Conservation (phyloP, 1,284 basidiomycete species). For the Erythrobasidium hasegawianum region DNA sequence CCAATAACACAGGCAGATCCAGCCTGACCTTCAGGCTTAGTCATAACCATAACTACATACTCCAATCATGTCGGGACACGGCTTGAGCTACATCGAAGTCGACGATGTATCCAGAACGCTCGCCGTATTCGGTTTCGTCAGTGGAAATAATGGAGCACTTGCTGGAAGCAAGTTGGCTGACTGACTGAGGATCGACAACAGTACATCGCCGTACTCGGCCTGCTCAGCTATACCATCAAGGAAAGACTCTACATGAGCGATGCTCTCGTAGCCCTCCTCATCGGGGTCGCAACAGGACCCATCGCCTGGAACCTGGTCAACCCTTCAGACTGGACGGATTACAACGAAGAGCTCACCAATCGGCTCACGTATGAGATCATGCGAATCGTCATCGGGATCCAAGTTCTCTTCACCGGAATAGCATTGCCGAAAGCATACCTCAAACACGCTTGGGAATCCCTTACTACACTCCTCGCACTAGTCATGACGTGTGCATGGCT, state of each 20-base stretch:
- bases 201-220: conserved; percentile 49
- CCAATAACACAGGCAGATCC: too few relatives aligned
- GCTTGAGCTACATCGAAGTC: conserved; percentile 7
- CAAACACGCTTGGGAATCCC: conserved; percentile 45
- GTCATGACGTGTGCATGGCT: conserved; percentile 52
- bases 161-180: too few relatives aligned
- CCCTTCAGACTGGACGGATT: conserved; percentile 37
- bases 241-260: conserved; percentile 49
- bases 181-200: too few relatives aligned
- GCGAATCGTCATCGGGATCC: conserved; percentile 48
- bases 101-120: conserved; percentile 21
- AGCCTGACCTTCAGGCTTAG: too few relatives aligned
- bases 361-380: conserved; percentile 49
- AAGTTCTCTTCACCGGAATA: conserved; percentile 51
- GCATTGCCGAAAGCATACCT: conserved; percentile 48
- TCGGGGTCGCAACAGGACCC: conserved; percentile 37
- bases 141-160: too few relatives aligned
- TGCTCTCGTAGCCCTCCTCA: conserved; percentile 6
- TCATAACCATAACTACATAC: too few relatives aligned
- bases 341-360: conserved; percentile 31
- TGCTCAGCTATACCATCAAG: conserved; percentile 51
- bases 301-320: conserved; percentile 39
- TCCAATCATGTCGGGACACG: neutral
- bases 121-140: conserved; percentile 18
- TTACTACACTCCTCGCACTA: conserved; percentile 47